A percentile compares a stretch with the other conserved stretches of the same genome.
These are phyloP conservation scores for Cryptococcus sp. DNA, from an alignment of 1,284 basidiomycete species.

Conservation along the genomic window DNA sequence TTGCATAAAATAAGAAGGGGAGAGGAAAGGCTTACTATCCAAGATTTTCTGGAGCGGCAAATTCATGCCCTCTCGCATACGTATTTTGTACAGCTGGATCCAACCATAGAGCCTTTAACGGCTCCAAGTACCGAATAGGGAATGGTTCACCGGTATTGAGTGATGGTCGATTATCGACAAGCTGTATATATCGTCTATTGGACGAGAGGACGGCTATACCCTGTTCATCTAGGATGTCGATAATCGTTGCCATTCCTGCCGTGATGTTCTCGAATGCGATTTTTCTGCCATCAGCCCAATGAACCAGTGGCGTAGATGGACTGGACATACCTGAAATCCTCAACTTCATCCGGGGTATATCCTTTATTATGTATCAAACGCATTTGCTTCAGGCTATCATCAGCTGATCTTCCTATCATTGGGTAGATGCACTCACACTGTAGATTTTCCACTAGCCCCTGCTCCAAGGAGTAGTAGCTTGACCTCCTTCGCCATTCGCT, in stretches of 20 bases:
- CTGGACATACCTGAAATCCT: conserved; percentile 34
- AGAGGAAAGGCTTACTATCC: conserved; percentile 52
- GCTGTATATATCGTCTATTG: conserved; percentile 55
- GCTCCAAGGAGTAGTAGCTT: conserved; percentile 87
- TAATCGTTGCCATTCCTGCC: conserved; percentile 71
- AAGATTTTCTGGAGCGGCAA: conserved; percentile 25
- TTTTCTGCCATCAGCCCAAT: conserved; percentile 55
- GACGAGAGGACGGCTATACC: conserved; percentile 64
- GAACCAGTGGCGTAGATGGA: too few relatives aligned
- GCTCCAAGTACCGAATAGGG: conserved; percentile 34
- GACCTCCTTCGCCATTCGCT: conserved; percentile 66
- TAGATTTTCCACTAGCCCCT: conserved; percentile 90
- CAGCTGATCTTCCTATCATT: neutral
- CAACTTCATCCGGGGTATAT: conserved; percentile 38
- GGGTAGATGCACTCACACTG: conserved; percentile 44
- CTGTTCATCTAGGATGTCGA: conserved; percentile 84
- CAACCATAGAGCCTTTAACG: conserved; percentile 69
- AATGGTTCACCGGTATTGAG: conserved; percentile 66
- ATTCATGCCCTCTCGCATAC: conserved; percentile 46
- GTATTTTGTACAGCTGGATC: conserved; percentile 71
- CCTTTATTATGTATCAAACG: conserved; percentile 40
- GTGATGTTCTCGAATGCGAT: conserved; percentile 89
- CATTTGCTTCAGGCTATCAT: conserved; percentile 41
- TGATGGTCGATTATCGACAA: conserved; percentile 66
- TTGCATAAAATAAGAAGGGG: neutral